phyloP scores from a whole-genome alignment of 768 basidiomycete species.

The Tylopilus vinaceipallidus region DNA sequence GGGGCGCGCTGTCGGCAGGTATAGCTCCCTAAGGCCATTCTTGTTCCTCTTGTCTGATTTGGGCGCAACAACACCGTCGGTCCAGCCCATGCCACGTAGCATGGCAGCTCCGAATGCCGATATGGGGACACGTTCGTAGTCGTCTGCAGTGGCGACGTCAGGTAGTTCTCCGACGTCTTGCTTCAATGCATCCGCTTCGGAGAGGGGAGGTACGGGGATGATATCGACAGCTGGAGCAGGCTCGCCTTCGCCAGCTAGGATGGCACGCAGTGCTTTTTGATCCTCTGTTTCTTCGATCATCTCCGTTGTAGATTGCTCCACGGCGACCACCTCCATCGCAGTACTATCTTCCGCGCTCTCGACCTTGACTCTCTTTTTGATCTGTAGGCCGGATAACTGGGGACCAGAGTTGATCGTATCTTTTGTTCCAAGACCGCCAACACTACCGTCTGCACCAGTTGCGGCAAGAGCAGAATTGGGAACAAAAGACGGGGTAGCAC shows the following conservation, averaged over 20 bases:
- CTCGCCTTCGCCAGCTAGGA: constrained; percentile 55
- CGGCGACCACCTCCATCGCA: neutral
- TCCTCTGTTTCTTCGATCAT: constrained; percentile 67
- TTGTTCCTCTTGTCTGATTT: constrained; percentile 48
- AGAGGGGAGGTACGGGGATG: constrained; percentile 57
- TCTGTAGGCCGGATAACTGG: constrained; percentile 64
- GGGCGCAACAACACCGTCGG: constrained; percentile 72
- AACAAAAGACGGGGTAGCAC: constrained; percentile 45
- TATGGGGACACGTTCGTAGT: constrained; percentile 89
- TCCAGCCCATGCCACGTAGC: constrained; percentile 96
- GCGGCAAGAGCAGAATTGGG: constrained; percentile 57
- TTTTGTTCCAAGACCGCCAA: constrained; percentile 71
- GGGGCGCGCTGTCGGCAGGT: constrained; percentile 79
- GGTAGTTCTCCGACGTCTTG: constrained; percentile 84
- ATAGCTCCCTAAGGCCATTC: constrained; percentile 69
- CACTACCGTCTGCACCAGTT: constrained; percentile 67
- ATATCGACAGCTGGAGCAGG: constrained; percentile 50
- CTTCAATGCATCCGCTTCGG: constrained; percentile 81
- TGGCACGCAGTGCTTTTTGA: constrained; percentile 73
- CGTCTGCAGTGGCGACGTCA: constrained; percentile 70
- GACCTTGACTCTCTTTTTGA: constrained; percentile 35
- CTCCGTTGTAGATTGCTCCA: constrained; percentile 18
- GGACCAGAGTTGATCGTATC: constrained; percentile 80
- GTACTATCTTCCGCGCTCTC: constrained; percentile 31
- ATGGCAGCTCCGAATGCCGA: constrained; percentile 92